phyloP scores from a whole-genome alignment of 768 basidiomycete genomes.

The Amanita phalloides region DNA sequence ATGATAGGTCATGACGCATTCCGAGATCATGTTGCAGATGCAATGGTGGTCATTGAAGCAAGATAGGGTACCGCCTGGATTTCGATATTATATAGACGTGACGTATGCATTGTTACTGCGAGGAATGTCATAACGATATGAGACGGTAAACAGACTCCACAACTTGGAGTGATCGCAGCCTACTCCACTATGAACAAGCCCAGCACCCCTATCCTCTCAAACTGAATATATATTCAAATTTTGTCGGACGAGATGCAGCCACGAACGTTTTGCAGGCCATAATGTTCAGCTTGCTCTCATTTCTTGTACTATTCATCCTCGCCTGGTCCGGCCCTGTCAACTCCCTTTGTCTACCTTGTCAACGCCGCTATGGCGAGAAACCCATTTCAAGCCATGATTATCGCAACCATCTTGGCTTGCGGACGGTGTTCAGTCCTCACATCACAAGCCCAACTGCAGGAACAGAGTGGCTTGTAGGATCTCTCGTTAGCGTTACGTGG shows the following conservation, averaged over 20 bases:
- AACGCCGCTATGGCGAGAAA: constrained; percentile 11
- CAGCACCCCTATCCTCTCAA: background rate
- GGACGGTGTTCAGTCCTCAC: constrained; percentile 28
- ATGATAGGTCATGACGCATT: constrained; percentile 38
- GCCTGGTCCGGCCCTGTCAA: constrained; percentile 13
- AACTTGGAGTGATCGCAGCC: background rate
- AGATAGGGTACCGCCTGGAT: background rate
- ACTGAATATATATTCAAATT: background rate
- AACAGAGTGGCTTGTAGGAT: constrained; percentile 30
- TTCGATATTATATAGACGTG: background rate
- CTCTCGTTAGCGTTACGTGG: constrained; percentile 31
- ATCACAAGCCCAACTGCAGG: constrained; percentile 26
- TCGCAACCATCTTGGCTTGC: constrained; percentile 8
- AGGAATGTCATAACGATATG: background rate
- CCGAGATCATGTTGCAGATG: constrained; percentile 38
- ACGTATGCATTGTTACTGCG: background rate
- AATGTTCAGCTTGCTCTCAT: constrained; percentile 17
- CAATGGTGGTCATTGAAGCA: constrained; percentile 31
- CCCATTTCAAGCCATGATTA: background rate
- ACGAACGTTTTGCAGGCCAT: constrained; percentile 16
- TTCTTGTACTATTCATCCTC: constrained; percentile 14
- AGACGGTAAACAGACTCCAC: too few species aligned
- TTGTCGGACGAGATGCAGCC: background rate
- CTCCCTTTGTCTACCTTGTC: constrained; percentile 19
- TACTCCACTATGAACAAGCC: background rate